A percentile compares a stretch with the other conserved stretches of the same genome.
Evolutionary conservation across 1,139 yeast genomes (phyloP).

Genomic region (Pichiaceae sp.): DNA sequence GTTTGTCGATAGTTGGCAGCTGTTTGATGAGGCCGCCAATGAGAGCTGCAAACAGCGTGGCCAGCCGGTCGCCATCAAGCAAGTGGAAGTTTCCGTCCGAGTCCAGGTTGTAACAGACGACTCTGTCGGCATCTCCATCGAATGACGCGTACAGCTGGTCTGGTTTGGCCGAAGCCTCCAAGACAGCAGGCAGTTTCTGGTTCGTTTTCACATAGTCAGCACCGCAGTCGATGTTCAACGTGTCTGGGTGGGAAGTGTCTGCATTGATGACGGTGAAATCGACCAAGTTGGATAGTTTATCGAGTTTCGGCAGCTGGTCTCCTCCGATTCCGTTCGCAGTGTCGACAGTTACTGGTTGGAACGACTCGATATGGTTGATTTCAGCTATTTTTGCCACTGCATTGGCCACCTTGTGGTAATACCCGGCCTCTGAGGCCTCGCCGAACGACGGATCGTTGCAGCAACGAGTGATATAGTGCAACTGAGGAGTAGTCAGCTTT

Average conservation of each 20-base stretch:
- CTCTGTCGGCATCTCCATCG: conserved; percentile 97
- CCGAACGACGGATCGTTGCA: conserved; percentile 62
- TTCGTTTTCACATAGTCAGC: conserved; percentile 93
- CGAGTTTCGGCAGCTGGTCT: conserved; percentile 51
- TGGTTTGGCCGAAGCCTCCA: conserved; percentile 26
- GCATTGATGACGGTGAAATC: conserved; percentile 50
- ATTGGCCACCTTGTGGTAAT: conserved; percentile 52
- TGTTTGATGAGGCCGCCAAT: conserved; percentile 13
- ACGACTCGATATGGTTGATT: conserved; percentile 10
- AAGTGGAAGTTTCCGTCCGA: conserved; percentile 45
- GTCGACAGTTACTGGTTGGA: conserved; percentile 52
- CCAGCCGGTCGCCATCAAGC: conserved; percentile 90
- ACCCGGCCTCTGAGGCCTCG: conserved; percentile 56
- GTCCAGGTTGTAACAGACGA: conserved; percentile 71
- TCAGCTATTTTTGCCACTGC: conserved; percentile 15
- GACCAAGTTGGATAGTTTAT: conserved; percentile 25
- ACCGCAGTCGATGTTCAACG: conserved; percentile 77
- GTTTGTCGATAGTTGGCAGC: conserved; percentile 10
- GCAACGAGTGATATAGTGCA: conserved; percentile 78
- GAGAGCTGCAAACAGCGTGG: conserved; percentile 66
- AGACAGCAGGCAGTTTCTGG: conserved; percentile 66
- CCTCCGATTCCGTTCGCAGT: conserved; percentile 97
- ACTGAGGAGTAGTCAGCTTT: conserved; percentile 84
- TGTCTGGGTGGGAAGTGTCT: conserved; percentile 42
- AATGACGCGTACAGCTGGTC: conserved; percentile 64